phyloP scores from a whole-genome alignment of 805 yeast species.

The Sugiyamaella americana region DNA sequence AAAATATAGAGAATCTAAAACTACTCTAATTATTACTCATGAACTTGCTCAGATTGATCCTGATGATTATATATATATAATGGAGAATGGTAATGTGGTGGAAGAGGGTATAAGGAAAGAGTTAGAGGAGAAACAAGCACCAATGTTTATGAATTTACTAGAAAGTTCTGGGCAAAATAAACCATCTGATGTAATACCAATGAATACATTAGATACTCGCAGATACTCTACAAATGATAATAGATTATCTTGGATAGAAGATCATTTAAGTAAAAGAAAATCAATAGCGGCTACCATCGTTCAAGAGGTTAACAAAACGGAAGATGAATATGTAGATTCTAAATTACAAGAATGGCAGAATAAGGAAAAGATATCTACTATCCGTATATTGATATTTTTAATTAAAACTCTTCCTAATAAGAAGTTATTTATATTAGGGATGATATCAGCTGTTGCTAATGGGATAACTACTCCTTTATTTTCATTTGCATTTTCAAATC shows the following conservation, averaged over 20 bases:
- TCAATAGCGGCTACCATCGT: neutral
- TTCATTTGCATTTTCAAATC: constrained; percentile 67
- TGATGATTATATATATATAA: constrained; percentile 51
- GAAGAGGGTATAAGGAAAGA: constrained; percentile 10
- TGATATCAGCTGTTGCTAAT: constrained; percentile 38
- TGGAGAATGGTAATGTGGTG: constrained; percentile 53
- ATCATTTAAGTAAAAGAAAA: neutral
- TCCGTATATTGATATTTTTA: neutral
- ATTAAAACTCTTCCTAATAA: constrained; percentile 17
- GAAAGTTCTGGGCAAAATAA: neutral
- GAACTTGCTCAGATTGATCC: constrained; percentile 52
- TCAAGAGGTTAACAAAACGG: neutral
- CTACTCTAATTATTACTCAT: constrained; percentile 82
- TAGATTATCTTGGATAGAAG: neutral
- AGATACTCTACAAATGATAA: neutral
- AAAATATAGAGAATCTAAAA: constrained; percentile 55
- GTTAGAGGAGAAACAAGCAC: neutral
- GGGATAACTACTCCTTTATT: constrained; percentile 72
- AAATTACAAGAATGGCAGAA: neutral
- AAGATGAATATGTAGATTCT: neutral
- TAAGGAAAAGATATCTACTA: neutral
- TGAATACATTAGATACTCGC: no score
- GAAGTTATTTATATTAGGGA: constrained; percentile 40
- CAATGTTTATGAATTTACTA: neutral
- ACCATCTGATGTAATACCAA: neutral